Evolutionary conservation across 192 early-diverging fungal genomes (phyloP), one percentile per base, ranked within the genome.

Genomic region (Bifiguratus adelaidae): DNA sequence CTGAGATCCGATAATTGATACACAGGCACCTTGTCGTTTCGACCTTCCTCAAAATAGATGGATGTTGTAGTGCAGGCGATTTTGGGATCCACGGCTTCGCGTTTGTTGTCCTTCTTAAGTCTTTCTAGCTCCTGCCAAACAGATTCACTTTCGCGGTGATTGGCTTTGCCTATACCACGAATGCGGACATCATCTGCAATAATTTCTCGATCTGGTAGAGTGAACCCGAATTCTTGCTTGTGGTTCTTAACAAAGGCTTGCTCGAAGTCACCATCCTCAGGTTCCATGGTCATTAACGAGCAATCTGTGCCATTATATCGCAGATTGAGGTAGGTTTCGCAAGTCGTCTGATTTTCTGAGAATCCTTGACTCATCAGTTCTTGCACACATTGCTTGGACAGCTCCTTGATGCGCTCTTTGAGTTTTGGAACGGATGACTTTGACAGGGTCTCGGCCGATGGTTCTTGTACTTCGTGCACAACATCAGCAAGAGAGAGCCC

Each of bases 231-330:
- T 57, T 99, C 95, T n/a, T 79, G 81, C 46, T 77, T 60, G 62
- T 99, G 88, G 50, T 81, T 65, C 26, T 66, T 53, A n/a, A 78
- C 70, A 66, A 95, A 98, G 0, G 70, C 60, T 0, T 23, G 40
- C 11, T 54, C 61, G 48, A 89, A 89, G 56, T 84, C 74, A 45
- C 60, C 61, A 12, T 55, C 56, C 2, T 47, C 47, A 16, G 86
- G 77, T 60, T 91, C 72, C 8, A 80, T 63, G 0, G 87, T 92
- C 92, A 95, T 95, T 30, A 98, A 60, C 2, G 85, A 78, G 8
- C 85, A 87, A 56, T 95, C 92, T 1, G 95, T 95, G 11, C 94
- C 94, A 26, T 91, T 71, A 58, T 92, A 98, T 32, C 91, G 85
- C 43, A 98, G 61, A 58, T 94, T 94, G 20, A 92, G 58, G 52